Evolutionary conservation across 2,329 filamentous ascomycete genomes (phyloP), one percentile per base, ranked within the genome.

Genomic region (Aspergillus clavatus): DNA sequence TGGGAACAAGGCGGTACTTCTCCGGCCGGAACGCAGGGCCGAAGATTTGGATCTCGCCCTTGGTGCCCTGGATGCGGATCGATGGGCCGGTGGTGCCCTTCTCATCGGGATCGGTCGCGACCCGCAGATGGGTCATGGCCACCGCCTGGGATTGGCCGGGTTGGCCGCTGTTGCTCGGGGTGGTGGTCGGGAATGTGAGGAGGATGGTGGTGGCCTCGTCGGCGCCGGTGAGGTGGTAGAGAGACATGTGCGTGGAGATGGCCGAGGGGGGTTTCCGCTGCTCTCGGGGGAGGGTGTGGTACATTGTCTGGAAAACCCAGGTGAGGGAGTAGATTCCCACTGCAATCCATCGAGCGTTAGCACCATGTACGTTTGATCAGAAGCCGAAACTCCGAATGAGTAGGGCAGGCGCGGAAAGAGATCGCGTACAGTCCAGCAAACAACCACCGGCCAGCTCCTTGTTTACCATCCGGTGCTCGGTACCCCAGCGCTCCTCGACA

Each of bases 261-360:
- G 73, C 76, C 6, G 62, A 65, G 4, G 89, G 89, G 1, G 78
- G 61, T 65, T 87, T 79, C 56, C 88, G 86, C 43, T 79, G 66
- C 7, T 71, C 65, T 23, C 64, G 75, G 2, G 83, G 77, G 60
- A 90, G 85, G 3, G 86, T 81, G 66, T 89, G 87, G 70, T 95
- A 95, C 22, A 95, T 77, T 36, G 84, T 85, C 70, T 95, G 88
- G 77, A 91, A 94, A 40, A 93, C 79, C 89, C 89, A 95, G 24
- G 88, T 94, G 50, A 95, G 71, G 38, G 87, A 81, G 72, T 95
- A 95, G 67, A 95, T 86, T 50, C 89, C 89, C 46, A 95, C 68
- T 71, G 37, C 12, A 36, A 21, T 29, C 18, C n/a, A 16, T 3
- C 27, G 16, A 44, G 35, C 4, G 18, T 29, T 41, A 40, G 26